Evolutionary conservation across 768 basidiomycete species (phyloP).

Genomic region (Trichaptum fuscoviolaceum): DNA sequence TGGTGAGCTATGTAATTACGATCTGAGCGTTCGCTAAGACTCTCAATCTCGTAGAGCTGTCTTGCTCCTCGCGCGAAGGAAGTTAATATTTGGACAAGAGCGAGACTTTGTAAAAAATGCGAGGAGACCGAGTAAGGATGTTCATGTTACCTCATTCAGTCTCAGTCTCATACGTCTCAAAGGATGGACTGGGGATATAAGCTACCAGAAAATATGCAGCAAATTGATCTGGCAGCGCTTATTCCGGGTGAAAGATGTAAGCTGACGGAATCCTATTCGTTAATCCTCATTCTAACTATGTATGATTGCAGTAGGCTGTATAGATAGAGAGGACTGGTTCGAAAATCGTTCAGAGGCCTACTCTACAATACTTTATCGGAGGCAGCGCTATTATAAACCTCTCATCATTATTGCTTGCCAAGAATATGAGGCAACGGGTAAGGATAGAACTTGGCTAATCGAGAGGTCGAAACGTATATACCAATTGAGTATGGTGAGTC

Average conservation of each 20-base stretch:
- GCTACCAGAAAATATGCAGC: background rate
- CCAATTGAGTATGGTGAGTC: background rate
- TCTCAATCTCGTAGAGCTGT: background rate
- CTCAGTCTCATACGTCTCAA: background rate
- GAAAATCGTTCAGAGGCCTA: background rate
- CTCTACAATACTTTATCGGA: background rate
- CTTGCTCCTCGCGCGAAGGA: background rate
- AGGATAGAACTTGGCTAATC: background rate
- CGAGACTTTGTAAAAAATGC: background rate
- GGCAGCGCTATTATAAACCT: background rate
- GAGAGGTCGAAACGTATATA: background rate
- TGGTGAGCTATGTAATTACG: background rate
- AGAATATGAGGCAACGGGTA: background rate
- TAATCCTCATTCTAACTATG: background rate
- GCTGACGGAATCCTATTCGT: background rate
- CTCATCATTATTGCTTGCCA: background rate
- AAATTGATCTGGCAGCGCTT: background rate
- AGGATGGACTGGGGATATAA: background rate
- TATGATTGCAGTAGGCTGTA: background rate
- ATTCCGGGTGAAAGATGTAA: background rate
- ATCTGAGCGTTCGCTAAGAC: background rate
- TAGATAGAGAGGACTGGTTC: background rate
- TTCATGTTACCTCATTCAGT: background rate
- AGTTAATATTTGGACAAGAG: background rate
- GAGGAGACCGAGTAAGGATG: background rate